phyloP scores from a whole-genome alignment of 352 stramenopile species.

The Phytophthora constricta region DNA sequence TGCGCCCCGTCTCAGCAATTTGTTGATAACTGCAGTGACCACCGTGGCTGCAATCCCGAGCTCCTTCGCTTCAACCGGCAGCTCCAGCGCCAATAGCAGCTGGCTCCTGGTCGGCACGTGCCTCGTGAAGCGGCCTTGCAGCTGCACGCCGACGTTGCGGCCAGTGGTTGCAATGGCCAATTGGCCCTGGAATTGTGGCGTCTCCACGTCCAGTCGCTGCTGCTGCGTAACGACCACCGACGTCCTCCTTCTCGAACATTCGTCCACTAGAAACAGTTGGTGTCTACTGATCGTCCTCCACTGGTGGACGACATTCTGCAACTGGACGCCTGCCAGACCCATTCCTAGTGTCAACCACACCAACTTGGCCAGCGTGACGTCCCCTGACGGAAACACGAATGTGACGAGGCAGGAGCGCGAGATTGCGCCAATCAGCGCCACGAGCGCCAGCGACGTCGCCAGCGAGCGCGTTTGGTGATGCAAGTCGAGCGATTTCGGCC shows the following conservation, averaged over 20 bases:
- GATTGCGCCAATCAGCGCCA: conserved; percentile 7
- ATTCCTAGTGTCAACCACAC: conserved; percentile 45
- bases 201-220: conserved; percentile 17
- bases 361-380: conserved; percentile 57
- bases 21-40: not conserved
- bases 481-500: too few species aligned
- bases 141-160: conserved; percentile 45
- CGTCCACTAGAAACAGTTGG: conserved; percentile 23
- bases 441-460: conserved; percentile 8
- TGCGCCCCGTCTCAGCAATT: not conserved
- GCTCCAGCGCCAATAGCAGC: conserved; percentile 59
- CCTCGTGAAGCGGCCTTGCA: conserved; percentile 70
- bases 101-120: conserved; percentile 31
- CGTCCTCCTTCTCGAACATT: not conserved
- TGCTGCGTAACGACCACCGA: too few species aligned
- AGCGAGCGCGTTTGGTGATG: conserved; percentile 1
- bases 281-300: conserved; percentile 3
- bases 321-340: conserved; percentile 49
- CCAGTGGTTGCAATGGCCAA: not conserved
- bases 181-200: conserved; percentile 30
- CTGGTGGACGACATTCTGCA: conserved; percentile 15
- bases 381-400: conserved; percentile 49
- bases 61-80: conserved; percentile 32
- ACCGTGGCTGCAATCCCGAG: not conserved
- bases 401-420: not conserved